These are phyloP conservation scores for Eutrema japonicum DNA, from an alignment of 345 rosid genomes.

Conservation along the genomic window DNA sequence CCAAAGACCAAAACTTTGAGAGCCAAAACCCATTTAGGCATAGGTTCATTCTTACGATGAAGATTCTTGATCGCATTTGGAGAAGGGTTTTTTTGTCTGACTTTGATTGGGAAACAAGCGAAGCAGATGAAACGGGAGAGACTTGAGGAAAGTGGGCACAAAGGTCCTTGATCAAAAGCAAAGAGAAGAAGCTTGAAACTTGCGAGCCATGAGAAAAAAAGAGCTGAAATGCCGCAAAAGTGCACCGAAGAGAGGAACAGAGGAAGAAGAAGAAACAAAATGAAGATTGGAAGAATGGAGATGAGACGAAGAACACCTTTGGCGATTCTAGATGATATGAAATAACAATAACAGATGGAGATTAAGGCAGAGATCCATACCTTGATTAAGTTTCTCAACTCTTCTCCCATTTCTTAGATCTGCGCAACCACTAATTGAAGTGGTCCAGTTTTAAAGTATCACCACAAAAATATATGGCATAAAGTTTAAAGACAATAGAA, in stretches of 20 bases:
- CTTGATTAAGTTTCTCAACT: slow-evolving; percentile 47
- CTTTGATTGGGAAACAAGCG: slow-evolving; percentile 65
- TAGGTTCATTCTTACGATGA: slow-evolving; percentile 14
- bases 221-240: slow-evolving; percentile 44
- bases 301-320: slow-evolving; percentile 53
- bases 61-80: slow-evolving; percentile 17
- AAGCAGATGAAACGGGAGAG: slow-evolving; percentile 59
- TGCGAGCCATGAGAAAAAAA: slow-evolving; percentile 64
- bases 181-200: slow-evolving; percentile 72
- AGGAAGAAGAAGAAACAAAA: slow-evolving; percentile 59
- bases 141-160: slow-evolving; percentile 50
- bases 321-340: slow-evolving; percentile 48
- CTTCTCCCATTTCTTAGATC: slow-evolving; percentile 41
- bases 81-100: slow-evolving; percentile 35
- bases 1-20: slow-evolving; percentile 46
- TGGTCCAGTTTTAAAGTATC: slow-evolving; percentile 1
- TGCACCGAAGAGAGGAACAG: slow-evolving; percentile 46
- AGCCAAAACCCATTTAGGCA: slow-evolving; percentile 44
- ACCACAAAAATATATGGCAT: slow-evolving; percentile 7
- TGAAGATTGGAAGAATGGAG: slow-evolving; percentile 55
- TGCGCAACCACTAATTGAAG: not conserved
- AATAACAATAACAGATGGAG: slow-evolving; percentile 57
- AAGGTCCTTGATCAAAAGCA: slow-evolving; percentile 63
- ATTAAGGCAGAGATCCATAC: slow-evolving; percentile 53
- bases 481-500: slow-evolving; percentile 2